A percentile compares a stretch with the other conserved stretches of the same genome.
Conservation (phyloP, 1,284 basidiomycete genomes). For the Naganishia albida region DNA sequence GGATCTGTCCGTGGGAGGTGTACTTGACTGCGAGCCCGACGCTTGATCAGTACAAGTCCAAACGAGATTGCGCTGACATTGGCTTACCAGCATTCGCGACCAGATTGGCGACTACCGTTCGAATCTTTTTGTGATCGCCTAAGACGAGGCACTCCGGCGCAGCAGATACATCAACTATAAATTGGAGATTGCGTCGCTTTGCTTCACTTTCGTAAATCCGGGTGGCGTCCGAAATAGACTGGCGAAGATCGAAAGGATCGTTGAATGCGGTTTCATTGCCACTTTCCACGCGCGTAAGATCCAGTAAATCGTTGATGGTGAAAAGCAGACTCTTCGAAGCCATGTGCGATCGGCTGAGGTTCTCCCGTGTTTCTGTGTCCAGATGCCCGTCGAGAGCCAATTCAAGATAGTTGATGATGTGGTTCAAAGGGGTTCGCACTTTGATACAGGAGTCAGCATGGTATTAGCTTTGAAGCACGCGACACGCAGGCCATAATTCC, state of each 20-base stretch:
- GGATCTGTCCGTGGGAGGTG: conserved; percentile 67
- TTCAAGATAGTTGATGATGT: conserved; percentile 72
- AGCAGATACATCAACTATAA: conserved; percentile 62
- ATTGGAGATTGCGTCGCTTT: conserved; percentile 65
- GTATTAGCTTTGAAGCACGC: conserved; percentile 73
- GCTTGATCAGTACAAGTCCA: conserved; percentile 18
- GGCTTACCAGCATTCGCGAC: conserved; percentile 74
- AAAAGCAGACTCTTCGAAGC: conserved; percentile 79
- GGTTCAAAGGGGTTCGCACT: conserved; percentile 28
- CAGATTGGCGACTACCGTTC: conserved; percentile 78
- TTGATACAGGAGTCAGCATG: conserved; percentile 58
- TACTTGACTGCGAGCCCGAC: conserved; percentile 65
- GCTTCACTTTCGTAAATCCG: conserved; percentile 66
- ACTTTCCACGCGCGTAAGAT: conserved; percentile 77
- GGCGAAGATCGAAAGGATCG: conserved; percentile 74
- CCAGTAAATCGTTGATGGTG: conserved; percentile 83
- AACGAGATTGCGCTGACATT: background rate
- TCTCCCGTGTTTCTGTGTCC: conserved; percentile 75
- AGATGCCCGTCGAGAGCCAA: conserved; percentile 78
- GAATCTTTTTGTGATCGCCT: conserved; percentile 72
- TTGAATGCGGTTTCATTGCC: conserved; percentile 77
- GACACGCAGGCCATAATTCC: conserved; percentile 55
- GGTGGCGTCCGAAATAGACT: conserved; percentile 70
- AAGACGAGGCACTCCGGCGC: conserved; percentile 64
- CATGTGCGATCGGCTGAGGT: conserved; percentile 73